These are phyloP conservation scores for Arachnopeziza araneosa DNA, from an alignment of 2,329 filamentous ascomycete genomes.

Conservation along the genomic window DNA sequence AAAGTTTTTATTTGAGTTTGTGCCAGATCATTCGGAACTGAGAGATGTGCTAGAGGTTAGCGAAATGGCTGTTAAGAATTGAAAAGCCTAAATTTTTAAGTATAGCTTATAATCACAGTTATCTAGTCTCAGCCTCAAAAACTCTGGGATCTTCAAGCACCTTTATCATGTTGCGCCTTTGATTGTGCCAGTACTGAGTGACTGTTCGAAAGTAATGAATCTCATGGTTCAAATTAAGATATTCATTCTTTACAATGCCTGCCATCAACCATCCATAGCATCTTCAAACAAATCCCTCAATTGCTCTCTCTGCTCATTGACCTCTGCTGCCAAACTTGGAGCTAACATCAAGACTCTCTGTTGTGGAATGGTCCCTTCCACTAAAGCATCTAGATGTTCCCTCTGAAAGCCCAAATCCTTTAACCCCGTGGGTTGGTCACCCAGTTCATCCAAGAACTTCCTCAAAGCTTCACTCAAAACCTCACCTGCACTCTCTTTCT, in stretches of 20 bases:
- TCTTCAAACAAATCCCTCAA: slow-evolving; percentile 63
- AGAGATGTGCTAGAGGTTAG: too few relatives aligned
- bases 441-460: slow-evolving; percentile 74
- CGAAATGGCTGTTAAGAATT: too few relatives aligned
- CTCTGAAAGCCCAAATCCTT: slow-evolving; percentile 74
- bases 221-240: not conserved
- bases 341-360: slow-evolving; percentile 85
- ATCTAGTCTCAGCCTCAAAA: too few relatives aligned
- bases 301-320: slow-evolving; percentile 67
- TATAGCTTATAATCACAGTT: too few relatives aligned
- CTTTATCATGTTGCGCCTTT: too few relatives aligned
- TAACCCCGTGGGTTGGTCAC: slow-evolving; percentile 85
- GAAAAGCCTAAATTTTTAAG: too few relatives aligned
- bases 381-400: slow-evolving; percentile 72
- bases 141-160: too few relatives aligned
- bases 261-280: slow-evolving; percentile 44
- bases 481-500: slow-evolving; percentile 83
- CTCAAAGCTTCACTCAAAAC: slow-evolving; percentile 78
- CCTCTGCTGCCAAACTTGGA: slow-evolving; percentile 67
- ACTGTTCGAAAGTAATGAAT: not conserved
- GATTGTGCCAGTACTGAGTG: too few relatives aligned
- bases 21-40: too few relatives aligned
- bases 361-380: slow-evolving; percentile 94
- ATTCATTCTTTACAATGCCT: not conserved
- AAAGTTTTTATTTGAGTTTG: too few relatives aligned